phyloP scores from a whole-genome alignment of 75 land plant genomes.

The Adiantum capillusveneris region DNA sequence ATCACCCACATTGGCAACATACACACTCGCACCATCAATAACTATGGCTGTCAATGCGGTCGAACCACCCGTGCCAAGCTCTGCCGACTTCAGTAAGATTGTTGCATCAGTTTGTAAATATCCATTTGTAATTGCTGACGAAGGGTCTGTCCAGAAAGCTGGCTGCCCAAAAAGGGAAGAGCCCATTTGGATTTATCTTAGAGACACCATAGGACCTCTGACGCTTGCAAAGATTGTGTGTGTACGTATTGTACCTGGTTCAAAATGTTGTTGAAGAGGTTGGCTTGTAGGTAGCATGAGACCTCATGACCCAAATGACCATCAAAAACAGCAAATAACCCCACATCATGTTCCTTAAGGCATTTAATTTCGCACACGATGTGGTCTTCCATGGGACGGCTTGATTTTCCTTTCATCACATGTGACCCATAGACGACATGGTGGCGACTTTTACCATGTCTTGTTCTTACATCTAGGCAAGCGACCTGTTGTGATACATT shows the following conservation, averaged over 20 bases:
- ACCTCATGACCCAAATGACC: slow-evolving; percentile 73
- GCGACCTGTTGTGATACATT: too few species aligned
- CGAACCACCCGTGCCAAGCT: slow-evolving; percentile 67
- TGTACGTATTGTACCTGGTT: slow-evolving; percentile 48
- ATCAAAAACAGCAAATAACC: slow-evolving; percentile 81
- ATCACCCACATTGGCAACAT: slow-evolving; percentile 82
- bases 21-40: slow-evolving; percentile 48
- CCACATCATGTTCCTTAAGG: slow-evolving; percentile 38
- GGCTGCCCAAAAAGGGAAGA: slow-evolving; percentile 17
- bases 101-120: slow-evolving; percentile 51
- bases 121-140: slow-evolving; percentile 52
- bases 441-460: slow-evolving; percentile 25
- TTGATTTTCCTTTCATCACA: slow-evolving; percentile 68
- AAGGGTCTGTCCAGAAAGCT: slow-evolving; percentile 54
- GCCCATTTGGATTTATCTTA: too few species aligned
- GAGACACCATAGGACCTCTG: too few species aligned
- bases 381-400: slow-evolving; percentile 79
- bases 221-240: too few species aligned
- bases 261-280: slow-evolving; percentile 74
- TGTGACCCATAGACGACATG: slow-evolving; percentile 38
- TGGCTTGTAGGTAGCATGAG: slow-evolving; percentile 41
- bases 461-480: background rate
- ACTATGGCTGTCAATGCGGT: slow-evolving; percentile 90
- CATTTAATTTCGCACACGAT: slow-evolving; percentile 49
- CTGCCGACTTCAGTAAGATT: slow-evolving; percentile 39